A percentile compares a stretch with the other conserved stretches of the same genome.
phyloP scores from a whole-genome alignment of 2,329 filamentous ascomycete genomes.

The Huntiella abstrusa region DNA sequence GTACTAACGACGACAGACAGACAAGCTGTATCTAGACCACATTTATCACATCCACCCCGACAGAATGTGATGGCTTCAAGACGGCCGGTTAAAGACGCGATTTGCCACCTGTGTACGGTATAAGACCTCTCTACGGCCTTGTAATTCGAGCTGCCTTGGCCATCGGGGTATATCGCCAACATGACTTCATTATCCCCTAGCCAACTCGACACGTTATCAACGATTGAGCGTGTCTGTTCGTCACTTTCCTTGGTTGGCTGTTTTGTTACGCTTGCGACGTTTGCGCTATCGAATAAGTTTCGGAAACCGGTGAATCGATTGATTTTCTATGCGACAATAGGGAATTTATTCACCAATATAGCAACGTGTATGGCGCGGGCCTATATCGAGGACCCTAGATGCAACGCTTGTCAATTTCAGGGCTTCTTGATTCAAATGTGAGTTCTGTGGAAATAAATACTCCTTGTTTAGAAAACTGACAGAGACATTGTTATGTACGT shows the following conservation, averaged over 20 bases:
- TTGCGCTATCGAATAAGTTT: slow-evolving; percentile 47
- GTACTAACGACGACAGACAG: too few species aligned
- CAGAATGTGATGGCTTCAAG: too few species aligned
- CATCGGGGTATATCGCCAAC: too few species aligned
- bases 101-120: too few species aligned
- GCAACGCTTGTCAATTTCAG: slow-evolving; percentile 50
- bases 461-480: not conserved
- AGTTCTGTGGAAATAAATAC: slow-evolving; percentile 16
- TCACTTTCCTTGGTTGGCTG: slow-evolving; percentile 53
- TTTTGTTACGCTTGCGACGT: slow-evolving; percentile 53
- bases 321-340: slow-evolving; percentile 67
- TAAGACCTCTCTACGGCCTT: too few species aligned
- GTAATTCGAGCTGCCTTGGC: too few species aligned
- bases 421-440: slow-evolving; percentile 70
- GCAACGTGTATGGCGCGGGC: slow-evolving; percentile 54
- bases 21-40: too few species aligned
- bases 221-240: slow-evolving; percentile 50
- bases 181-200: not conserved
- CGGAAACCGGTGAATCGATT: slow-evolving; percentile 76
- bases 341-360: slow-evolving; percentile 61
- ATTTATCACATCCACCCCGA: too few species aligned
- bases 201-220: slow-evolving; percentile 31
- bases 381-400: slow-evolving; percentile 30
- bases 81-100: too few species aligned
- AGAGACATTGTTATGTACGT: not conserved